Percentiles rank a stretch among this genome's conserved stretches.
Evolutionary conservation across 78 protist species (phyloP).

Genomic region (Dictyostelium brefeldianum): DNA sequence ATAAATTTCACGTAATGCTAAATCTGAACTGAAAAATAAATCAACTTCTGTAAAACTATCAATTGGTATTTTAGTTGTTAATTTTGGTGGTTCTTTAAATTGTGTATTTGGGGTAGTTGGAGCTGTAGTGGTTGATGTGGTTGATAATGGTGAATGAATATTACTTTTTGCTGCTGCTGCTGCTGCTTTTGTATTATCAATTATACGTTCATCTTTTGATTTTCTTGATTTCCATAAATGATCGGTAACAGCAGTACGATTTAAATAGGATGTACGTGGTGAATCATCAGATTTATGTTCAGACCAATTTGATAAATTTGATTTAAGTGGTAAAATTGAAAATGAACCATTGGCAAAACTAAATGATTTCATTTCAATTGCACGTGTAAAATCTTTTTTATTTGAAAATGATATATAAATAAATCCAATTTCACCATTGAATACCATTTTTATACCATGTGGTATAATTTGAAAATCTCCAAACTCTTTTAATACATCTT

Average conservation of each 20-base stretch:
- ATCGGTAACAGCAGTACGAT: slow-evolving; percentile 67
- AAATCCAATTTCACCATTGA: slow-evolving; percentile 57
- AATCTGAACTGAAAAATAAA: slow-evolving; percentile 60
- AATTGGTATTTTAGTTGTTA: slow-evolving; percentile 34
- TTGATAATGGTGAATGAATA: neutral
- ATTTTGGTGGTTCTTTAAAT: neutral
- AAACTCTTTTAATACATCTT: slow-evolving; percentile 33
- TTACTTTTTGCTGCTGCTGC: neutral
- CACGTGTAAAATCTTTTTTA: slow-evolving; percentile 5
- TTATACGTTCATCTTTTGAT: neutral
- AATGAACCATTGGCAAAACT: neutral
- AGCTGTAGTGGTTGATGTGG: neutral
- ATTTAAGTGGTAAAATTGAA: slow-evolving; percentile 26
- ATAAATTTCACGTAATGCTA: slow-evolving; percentile 58
- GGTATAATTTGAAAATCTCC: slow-evolving; percentile 7
- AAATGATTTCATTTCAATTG: slow-evolving; percentile 8
- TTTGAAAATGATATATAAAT: slow-evolving; percentile 46
- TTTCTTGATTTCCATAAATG: slow-evolving; percentile 59
- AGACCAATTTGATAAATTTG: neutral
- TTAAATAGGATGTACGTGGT: slow-evolving; percentile 35
- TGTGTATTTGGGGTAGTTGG: neutral
- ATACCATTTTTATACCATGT: slow-evolving; percentile 73
- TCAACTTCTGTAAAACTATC: slow-evolving; percentile 60
- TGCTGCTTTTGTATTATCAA: neutral
- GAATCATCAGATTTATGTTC: neutral